A percentile compares a stretch with the other conserved stretches of the same genome.
phyloP scores from a whole-genome alignment of 2,329 filamentous ascomycete genomes.

The Diplocarpon rosae region DNA sequence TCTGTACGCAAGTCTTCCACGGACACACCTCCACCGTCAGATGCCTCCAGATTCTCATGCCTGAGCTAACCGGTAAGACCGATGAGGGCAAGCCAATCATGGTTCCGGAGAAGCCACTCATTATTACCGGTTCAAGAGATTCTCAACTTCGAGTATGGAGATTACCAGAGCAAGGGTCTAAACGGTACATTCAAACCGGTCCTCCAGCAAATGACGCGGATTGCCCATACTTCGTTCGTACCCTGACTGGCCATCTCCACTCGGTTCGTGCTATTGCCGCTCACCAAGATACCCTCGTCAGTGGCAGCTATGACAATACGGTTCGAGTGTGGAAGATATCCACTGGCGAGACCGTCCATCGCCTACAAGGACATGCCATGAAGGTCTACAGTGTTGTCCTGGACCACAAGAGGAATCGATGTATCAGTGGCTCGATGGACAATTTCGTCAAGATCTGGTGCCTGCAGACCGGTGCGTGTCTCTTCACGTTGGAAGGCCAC shows the following conservation, averaged over 20 bases:
- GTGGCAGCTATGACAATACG: slow-evolving; percentile 90
- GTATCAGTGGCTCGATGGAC: slow-evolving; percentile 98
- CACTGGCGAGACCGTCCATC: slow-evolving; percentile 77
- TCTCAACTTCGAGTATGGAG: slow-evolving; percentile 92
- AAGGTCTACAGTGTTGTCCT: slow-evolving; percentile 98
- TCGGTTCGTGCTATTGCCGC: slow-evolving; percentile 94
- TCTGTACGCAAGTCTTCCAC: slow-evolving; percentile 91
- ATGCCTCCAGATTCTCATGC: slow-evolving; percentile 88
- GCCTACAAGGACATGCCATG: slow-evolving; percentile 74
- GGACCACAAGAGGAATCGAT: slow-evolving; percentile 82
- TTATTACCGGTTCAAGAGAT: slow-evolving; percentile 94
- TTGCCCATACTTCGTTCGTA: slow-evolving; percentile 90
- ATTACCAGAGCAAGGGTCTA: slow-evolving; percentile 69
- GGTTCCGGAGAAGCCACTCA: slow-evolving; percentile 88
- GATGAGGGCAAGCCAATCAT: slow-evolving; percentile 66
- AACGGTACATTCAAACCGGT: slow-evolving; percentile 67
- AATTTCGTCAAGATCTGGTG: slow-evolving; percentile 98
- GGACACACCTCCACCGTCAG: slow-evolving; percentile 96
- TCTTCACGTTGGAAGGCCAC: slow-evolving; percentile 89
- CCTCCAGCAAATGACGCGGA: slow-evolving; percentile 64
- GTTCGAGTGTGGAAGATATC: slow-evolving; percentile 97
- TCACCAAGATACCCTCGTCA: slow-evolving; percentile 89
- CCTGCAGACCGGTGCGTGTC: slow-evolving; percentile 69
- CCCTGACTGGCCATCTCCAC: slow-evolving; percentile 75
- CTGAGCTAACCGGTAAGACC: slow-evolving; percentile 62